phyloP scores from a whole-genome alignment of 192 early-diverging fungal genomes.

The Backusella australiensis region DNA sequence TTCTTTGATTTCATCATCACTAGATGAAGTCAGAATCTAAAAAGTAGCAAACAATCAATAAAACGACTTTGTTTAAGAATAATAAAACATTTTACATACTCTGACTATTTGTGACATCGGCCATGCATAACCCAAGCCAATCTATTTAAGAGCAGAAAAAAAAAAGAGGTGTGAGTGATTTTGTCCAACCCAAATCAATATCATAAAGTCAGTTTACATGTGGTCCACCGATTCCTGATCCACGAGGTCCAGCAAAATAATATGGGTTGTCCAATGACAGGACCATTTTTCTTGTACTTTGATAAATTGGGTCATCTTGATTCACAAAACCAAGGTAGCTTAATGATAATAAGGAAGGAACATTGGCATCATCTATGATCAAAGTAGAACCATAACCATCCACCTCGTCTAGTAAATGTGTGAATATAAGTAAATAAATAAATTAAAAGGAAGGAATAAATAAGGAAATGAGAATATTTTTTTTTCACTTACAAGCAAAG shows the following conservation, averaged over 20 bases:
- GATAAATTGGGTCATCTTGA: slow-evolving; percentile 47
- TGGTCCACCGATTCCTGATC: slow-evolving; percentile 27
- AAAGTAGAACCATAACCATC: slow-evolving; percentile 65
- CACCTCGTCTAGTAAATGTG: slow-evolving; percentile 44
- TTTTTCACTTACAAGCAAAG: slow-evolving; percentile 45
- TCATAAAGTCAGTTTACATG: slow-evolving; percentile 5
- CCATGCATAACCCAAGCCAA: slow-evolving; percentile 28
- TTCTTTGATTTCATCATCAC: slow-evolving; percentile 48
- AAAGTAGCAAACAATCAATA: slow-evolving; percentile 27
- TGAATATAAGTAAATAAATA: neutral
- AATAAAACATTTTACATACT: slow-evolving; percentile 5
- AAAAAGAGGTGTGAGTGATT: neutral
- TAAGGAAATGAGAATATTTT: neutral
- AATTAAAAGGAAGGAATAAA: slow-evolving; percentile 5
- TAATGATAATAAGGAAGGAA: slow-evolving; percentile 61
- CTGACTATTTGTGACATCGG: slow-evolving; percentile 35
- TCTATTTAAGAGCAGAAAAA: neutral
- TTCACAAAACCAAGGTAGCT: slow-evolving; percentile 61
- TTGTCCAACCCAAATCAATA: neutral
- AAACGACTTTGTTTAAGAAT: neutral
- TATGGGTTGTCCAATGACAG: slow-evolving; percentile 59
- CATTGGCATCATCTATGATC: slow-evolving; percentile 74
- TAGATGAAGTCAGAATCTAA: slow-evolving; percentile 48
- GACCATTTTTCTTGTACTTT: slow-evolving; percentile 53
- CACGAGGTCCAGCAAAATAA: slow-evolving; percentile 48